These are phyloP conservation scores for Yamadazyma philogaea DNA, from an alignment of 805 yeast species.

Conservation along the genomic window DNA sequence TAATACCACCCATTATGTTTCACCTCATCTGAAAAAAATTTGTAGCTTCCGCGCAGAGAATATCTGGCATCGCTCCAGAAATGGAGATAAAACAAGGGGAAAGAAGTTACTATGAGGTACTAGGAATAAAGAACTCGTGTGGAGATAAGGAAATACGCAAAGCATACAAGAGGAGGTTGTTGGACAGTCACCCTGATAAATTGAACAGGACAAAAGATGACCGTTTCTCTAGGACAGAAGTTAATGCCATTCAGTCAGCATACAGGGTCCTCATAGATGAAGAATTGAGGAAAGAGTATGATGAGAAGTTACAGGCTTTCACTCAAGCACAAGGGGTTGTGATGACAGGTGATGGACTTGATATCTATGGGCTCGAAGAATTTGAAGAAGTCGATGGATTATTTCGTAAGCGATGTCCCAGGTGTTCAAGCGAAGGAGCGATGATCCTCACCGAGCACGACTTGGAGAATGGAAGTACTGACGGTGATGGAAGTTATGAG, in stretches of 20 bases:
- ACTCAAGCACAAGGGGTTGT: slow-evolving; percentile 17
- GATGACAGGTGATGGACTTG: slow-evolving; percentile 62
- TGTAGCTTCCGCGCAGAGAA: slow-evolving; percentile 2
- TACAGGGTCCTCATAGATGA: slow-evolving; percentile 52
- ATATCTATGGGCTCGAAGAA: slow-evolving; percentile 61
- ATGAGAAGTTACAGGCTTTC: slow-evolving; percentile 37
- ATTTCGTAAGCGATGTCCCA: slow-evolving; percentile 59
- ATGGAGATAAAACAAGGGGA: slow-evolving; percentile 3
- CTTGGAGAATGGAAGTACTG: slow-evolving; percentile 51
- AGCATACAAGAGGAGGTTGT: slow-evolving; percentile 62
- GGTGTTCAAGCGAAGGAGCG: slow-evolving; percentile 54
- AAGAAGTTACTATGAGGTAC: slow-evolving; percentile 48
- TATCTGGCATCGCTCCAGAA: neutral
- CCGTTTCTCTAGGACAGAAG: neutral
- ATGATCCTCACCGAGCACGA: slow-evolving; percentile 61
- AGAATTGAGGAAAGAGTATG: slow-evolving; percentile 47
- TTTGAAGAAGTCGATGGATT: slow-evolving; percentile 38
- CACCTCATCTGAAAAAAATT: slow-evolving; percentile 13
- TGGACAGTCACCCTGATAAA: slow-evolving; percentile 81
- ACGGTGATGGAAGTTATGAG: slow-evolving; percentile 51
- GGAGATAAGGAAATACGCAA: slow-evolving; percentile 43
- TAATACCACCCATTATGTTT: slow-evolving; percentile 5
- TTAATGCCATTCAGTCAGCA: slow-evolving; percentile 55
- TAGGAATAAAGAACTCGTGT: slow-evolving; percentile 48
- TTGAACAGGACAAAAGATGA: neutral